Evolutionary conservation across 225 moss, liverwort and hornwort species (phyloP).

Genomic region (Takakia lepidozioides): DNA sequence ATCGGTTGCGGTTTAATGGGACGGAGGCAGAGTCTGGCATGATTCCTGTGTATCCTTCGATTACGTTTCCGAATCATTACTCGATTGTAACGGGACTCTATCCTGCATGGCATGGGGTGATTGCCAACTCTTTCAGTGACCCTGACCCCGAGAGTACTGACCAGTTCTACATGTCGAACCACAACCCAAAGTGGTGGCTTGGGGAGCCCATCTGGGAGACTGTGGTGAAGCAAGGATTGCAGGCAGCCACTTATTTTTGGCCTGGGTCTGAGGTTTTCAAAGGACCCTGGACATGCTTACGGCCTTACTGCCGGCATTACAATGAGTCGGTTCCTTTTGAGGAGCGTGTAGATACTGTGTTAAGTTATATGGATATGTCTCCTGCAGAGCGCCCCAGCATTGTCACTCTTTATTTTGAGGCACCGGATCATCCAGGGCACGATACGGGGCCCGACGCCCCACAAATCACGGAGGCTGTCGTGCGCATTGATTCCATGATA

Average conservation of each 20-base stretch:
- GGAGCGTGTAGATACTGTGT: constrained; percentile 69
- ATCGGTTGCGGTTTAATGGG: constrained; percentile 52
- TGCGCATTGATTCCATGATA: constrained; percentile 57
- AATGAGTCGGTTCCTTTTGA: constrained; percentile 69
- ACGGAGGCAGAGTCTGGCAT: constrained; percentile 84
- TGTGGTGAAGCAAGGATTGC: constrained; percentile 70
- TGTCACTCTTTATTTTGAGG: constrained; percentile 82
- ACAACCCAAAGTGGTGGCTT: constrained; percentile 86
- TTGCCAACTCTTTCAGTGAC: constrained; percentile 64
- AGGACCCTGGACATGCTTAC: constrained; percentile 82
- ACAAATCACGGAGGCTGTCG: constrained; percentile 60
- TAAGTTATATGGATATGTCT: constrained; percentile 72
- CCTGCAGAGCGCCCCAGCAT: constrained; percentile 40
- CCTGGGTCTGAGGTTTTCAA: constrained; percentile 80
- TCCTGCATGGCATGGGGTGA: constrained; percentile 91
- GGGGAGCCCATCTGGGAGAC: constrained; percentile 99
- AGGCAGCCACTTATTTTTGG: constrained; percentile 95
- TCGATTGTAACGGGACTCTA: constrained; percentile 91
- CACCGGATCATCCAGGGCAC: constrained; percentile 76
- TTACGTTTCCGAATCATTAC: constrained; percentile 94
- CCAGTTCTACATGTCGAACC: constrained; percentile 40
- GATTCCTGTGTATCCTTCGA: constrained; percentile 83
- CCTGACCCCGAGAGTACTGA: constrained; percentile 36
- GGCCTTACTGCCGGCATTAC: constrained; percentile 52
- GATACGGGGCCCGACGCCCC: constrained; percentile 72